These are phyloP conservation scores for Pseudopyrenochaeta lycopersici DNA, from an alignment of 2,329 filamentous ascomycete genomes.

Conservation along the genomic window DNA sequence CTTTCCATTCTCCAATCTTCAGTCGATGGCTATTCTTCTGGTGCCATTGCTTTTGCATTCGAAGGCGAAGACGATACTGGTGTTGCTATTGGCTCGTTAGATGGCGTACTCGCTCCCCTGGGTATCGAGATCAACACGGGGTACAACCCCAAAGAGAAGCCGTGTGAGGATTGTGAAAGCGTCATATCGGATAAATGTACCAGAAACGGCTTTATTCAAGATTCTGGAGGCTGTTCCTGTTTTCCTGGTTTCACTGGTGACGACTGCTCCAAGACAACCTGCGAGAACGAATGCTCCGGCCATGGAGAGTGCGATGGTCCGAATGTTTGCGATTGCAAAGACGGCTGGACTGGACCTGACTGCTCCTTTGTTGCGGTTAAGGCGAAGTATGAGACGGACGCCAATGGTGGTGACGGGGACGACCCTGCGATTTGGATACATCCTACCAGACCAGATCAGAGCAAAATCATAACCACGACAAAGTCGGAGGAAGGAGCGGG, in stretches of 20 bases:
- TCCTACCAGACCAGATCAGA: constrained; percentile 47
- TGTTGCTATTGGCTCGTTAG: constrained; percentile 31
- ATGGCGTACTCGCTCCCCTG: constrained; percentile 17
- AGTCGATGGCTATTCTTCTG: constrained; percentile 17
- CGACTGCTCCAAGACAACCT: constrained; percentile 30
- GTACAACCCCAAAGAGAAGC: constrained; percentile 24
- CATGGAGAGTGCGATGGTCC: constrained; percentile 37
- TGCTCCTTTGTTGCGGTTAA: constrained; percentile 40
- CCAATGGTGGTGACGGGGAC: constrained; percentile 44
- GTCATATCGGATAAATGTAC: constrained; percentile 28
- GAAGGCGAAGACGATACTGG: constrained; percentile 36
- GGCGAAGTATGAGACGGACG: constrained; percentile 43
- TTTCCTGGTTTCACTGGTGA: constrained; percentile 34
- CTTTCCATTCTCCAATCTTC: constrained; percentile 34
- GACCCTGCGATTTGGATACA: constrained; percentile 46
- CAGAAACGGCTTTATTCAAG: constrained; percentile 24
- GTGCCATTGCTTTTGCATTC: constrained; percentile 36
- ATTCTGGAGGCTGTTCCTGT: constrained; percentile 25
- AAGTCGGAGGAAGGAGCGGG: constrained; percentile 61
- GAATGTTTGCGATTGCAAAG: constrained; percentile 36
- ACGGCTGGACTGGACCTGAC: constrained; percentile 36
- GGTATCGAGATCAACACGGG: constrained; percentile 27
- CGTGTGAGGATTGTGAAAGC: constrained; percentile 27
- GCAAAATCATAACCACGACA: constrained; percentile 62
- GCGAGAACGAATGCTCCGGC: constrained; percentile 37